phyloP scores from a whole-genome alignment of 345 rosid species.

The Litchi chinensis region DNA sequence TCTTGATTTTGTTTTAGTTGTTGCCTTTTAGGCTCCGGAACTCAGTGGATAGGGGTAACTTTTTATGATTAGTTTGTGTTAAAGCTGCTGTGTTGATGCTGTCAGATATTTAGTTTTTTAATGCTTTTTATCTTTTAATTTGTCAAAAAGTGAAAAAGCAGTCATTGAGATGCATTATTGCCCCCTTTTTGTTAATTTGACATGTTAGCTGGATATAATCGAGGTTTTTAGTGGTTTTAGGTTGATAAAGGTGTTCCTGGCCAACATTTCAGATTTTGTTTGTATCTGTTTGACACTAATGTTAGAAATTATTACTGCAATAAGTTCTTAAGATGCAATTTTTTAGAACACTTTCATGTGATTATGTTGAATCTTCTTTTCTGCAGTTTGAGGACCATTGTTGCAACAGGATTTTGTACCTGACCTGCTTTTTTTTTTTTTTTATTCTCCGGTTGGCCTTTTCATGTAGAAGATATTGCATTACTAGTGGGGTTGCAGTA shows the following conservation, averaged over 20 bases:
- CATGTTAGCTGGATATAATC: constrained; percentile 1
- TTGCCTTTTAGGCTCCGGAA: neutral
- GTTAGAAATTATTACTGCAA: neutral
- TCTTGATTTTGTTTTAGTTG: neutral
- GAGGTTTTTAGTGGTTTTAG: neutral
- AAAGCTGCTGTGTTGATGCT: constrained; percentile 19
- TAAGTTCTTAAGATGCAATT: neutral
- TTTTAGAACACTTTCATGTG: neutral
- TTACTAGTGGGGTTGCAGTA: neutral
- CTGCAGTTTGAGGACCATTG: neutral
- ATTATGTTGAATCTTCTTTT: neutral
- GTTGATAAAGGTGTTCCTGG: neutral
- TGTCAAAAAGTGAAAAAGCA: constrained; percentile 24
- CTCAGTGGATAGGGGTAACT: neutral
- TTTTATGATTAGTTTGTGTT: constrained; percentile 13
- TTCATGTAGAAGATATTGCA: neutral
- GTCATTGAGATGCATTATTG: constrained; percentile 34
- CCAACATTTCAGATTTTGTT: neutral
- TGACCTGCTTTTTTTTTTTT: neutral
- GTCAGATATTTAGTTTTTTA: neutral
- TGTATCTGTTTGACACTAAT: neutral
- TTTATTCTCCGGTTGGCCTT: neutral
- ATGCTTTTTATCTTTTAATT: constrained; percentile 10
- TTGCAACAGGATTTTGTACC: neutral
- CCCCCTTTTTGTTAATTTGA: constrained; percentile 22